Evolutionary conservation across 371 early-diverging fungal species (phyloP).

Genomic region (Lichtheimia ornata): DNA sequence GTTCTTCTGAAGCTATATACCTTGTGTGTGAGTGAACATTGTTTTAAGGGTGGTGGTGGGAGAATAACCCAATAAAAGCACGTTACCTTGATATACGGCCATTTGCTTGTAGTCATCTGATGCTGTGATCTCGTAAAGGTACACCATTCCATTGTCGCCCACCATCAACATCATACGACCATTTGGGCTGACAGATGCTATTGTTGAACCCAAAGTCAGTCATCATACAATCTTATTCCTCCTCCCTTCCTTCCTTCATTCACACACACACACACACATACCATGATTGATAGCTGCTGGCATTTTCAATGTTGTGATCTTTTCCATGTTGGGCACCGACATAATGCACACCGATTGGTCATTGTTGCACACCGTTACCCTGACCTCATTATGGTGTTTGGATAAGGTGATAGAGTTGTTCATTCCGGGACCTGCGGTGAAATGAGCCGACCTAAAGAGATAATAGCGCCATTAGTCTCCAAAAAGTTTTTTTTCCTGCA

Average conservation of each 20-base stretch:
- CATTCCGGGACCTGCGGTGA: constrained; percentile 21
- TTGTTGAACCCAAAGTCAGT: not conserved
- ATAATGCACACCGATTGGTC: constrained; percentile 87
- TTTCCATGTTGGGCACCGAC: constrained; percentile 66
- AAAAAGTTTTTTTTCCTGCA: not conserved
- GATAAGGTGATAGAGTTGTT: constrained; percentile 22
- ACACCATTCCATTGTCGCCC: constrained; percentile 82
- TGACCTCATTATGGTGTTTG: constrained; percentile 9
- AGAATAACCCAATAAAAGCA: not conserved
- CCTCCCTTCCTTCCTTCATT: too few relatives aligned
- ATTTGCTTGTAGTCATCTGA: constrained; percentile 56
- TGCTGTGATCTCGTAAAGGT: constrained; percentile 68
- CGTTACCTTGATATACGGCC: constrained; percentile 14
- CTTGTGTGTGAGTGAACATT: constrained; percentile 41
- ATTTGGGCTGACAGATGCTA: constrained; percentile 82
- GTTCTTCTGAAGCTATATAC: constrained; percentile 40
- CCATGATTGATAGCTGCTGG: constrained; percentile 81
- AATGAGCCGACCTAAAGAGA: constrained; percentile 13
- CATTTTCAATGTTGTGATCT: constrained; percentile 61
- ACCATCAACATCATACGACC: constrained; percentile 78
- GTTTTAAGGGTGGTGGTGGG: not conserved
- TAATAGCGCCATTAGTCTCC: not conserved
- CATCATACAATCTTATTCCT: not conserved
- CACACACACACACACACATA: constrained; percentile 23
- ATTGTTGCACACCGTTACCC: constrained; percentile 83